A percentile compares a stretch with the other conserved stretches of the same genome.
Conservation (phyloP, 306 rosid species). For the Acacia acuminata region DNA sequence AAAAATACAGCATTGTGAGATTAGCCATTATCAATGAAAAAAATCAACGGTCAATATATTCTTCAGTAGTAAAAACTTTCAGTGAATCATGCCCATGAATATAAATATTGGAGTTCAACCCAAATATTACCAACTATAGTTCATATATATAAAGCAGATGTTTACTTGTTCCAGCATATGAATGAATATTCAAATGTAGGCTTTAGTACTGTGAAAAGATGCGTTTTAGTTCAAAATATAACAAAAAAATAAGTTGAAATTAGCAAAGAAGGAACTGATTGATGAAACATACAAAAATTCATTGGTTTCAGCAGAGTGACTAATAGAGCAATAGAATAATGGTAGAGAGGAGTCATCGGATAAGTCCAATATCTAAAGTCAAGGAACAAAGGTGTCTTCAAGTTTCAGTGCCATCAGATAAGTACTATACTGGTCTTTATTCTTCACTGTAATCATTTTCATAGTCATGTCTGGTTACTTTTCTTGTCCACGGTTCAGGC, state of each 20-base stretch:
- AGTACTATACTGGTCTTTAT: not conserved
- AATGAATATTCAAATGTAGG: not conserved
- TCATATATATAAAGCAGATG: not conserved
- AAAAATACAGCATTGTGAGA: not conserved
- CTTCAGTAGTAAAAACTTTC: not conserved
- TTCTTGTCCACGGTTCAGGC: not conserved
- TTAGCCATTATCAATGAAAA: not conserved
- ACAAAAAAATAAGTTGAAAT: not conserved
- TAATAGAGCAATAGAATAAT: not conserved
- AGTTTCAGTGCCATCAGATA: slow-evolving; percentile 3
- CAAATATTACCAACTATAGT: not conserved
- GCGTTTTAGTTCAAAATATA: not conserved
- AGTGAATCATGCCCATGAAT: not conserved
- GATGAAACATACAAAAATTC: not conserved
- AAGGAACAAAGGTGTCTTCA: not conserved
- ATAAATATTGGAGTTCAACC: not conserved
- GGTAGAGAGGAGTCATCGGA: not conserved
- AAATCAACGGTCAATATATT: not conserved
- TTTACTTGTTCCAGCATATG: not conserved
- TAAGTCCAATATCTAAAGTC: not conserved
- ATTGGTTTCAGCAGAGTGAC: not conserved
- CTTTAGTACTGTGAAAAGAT: not conserved
- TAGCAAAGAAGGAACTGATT: not conserved
- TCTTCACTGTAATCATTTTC: not conserved
- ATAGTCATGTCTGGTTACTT: not conserved